Conservation (phyloP, 1,139 yeast genomes). For the Zygoascus meyerae region DNA sequence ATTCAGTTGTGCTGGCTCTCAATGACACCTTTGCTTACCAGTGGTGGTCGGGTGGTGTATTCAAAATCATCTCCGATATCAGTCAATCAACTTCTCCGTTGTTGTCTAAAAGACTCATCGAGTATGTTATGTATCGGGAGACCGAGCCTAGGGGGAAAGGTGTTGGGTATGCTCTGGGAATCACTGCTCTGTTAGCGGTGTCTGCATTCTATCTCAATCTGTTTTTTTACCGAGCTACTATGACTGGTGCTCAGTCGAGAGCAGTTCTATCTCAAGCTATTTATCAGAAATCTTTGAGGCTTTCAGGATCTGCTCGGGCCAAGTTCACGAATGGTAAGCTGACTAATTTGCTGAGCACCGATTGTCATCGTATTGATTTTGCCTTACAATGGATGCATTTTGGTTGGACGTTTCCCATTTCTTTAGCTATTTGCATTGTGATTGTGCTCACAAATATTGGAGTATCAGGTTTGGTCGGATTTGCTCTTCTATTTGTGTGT, state of each 20-base stretch:
- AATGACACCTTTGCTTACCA: conserved; percentile 53
- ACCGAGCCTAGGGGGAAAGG: conserved; percentile 35
- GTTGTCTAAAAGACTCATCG: conserved; percentile 49
- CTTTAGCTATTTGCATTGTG: conserved; percentile 57
- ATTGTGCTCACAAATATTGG: conserved; percentile 67
- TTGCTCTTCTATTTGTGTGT: conserved; percentile 40
- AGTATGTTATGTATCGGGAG: conserved; percentile 34
- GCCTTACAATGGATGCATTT: conserved; percentile 69
- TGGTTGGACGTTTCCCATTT: conserved; percentile 57
- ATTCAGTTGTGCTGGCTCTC: conserved; percentile 42
- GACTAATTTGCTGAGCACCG: conserved; percentile 73
- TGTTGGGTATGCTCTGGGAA: conserved; percentile 56
- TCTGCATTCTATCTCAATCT: conserved; percentile 55
- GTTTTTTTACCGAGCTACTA: conserved; percentile 53
- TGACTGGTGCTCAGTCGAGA: conserved; percentile 65
- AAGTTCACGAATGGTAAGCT: conserved; percentile 60
- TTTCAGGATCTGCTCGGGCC: conserved; percentile 56
- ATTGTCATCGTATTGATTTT: conserved; percentile 71
- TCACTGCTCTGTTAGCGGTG: conserved; percentile 42
- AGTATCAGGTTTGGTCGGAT: conserved; percentile 63
- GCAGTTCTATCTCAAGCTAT: conserved; percentile 62
- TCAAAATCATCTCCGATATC: conserved; percentile 45
- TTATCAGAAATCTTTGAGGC: conserved; percentile 56
- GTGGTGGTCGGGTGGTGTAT: conserved; percentile 41
- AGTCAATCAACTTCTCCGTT: conserved; percentile 47